Evolutionary conservation across 2,329 filamentous ascomycete species (phyloP).

Genomic region (Aspergillus sp.): DNA sequence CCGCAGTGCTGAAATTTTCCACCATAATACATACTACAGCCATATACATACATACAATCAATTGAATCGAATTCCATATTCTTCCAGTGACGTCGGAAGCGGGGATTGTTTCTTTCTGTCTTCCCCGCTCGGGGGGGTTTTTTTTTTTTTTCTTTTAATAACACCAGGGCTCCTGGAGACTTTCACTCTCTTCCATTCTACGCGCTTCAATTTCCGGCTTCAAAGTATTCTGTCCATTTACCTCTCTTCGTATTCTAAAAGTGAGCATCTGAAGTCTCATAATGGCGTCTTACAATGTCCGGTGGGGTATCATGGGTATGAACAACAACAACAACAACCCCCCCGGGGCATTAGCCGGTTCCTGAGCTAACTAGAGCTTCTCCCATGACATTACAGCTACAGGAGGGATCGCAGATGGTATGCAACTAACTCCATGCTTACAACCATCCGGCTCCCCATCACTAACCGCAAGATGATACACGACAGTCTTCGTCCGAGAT

Average conservation of each 20-base stretch:
- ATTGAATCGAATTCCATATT: background rate
- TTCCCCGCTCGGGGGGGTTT: too few species aligned
- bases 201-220: background rate
- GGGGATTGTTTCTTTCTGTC: background rate
- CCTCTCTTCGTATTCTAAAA: too few species aligned
- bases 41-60: background rate
- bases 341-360: background rate
- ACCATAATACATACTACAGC: too few species aligned
- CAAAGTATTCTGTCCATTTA: too few species aligned
- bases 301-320: constrained; percentile 40
- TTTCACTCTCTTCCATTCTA: too few species aligned
- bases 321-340: constrained; percentile 10
- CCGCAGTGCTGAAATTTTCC: too few species aligned
- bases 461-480: background rate
- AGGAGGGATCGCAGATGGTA: constrained; percentile 36
- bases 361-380: constrained; percentile 6
- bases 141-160: too few species aligned
- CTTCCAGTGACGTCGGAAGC: background rate
- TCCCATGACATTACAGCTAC: constrained; percentile 27
- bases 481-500: constrained; percentile 60
- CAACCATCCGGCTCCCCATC: too few species aligned
- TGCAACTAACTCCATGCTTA: constrained; percentile 1
- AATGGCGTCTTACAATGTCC: constrained; percentile 30
- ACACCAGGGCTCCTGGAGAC: too few species aligned
- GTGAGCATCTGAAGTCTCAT: constrained; percentile 2